Evolutionary conservation across 805 yeast species (phyloP).

Genomic region (Brettanomyces nanus): DNA sequence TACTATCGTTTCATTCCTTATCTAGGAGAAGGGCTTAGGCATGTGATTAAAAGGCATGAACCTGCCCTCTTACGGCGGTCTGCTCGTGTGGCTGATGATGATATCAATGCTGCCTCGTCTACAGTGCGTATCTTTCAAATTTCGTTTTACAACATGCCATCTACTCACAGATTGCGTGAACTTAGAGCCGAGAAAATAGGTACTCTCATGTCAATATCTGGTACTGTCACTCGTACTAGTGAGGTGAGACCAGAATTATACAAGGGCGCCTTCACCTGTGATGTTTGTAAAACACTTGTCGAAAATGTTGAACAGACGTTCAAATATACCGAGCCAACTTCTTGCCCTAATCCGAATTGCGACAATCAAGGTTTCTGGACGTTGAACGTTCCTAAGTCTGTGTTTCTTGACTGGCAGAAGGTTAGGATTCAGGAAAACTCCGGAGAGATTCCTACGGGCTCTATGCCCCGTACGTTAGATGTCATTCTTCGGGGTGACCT

Average conservation of each 20-base stretch:
- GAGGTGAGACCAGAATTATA: conserved; percentile 94
- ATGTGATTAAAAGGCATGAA: conserved; percentile 63
- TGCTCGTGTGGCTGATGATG: conserved; percentile 27
- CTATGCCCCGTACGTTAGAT: conserved; percentile 96
- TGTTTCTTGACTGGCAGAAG: conserved; percentile 93
- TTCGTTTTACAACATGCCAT: conserved; percentile 79
- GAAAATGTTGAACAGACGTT: conserved; percentile 90
- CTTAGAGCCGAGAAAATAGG: conserved; percentile 87
- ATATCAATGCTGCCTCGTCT: conserved; percentile 33
- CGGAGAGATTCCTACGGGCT: conserved; percentile 95
- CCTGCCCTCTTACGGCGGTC: conserved; percentile 54
- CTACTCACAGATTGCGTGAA: conserved; percentile 79
- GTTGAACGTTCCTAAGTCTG: conserved; percentile 71
- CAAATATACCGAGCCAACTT: conserved; percentile 89
- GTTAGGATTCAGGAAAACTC: conserved; percentile 93
- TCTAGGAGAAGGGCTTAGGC: conserved; percentile 63
- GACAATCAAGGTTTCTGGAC: conserved; percentile 84
- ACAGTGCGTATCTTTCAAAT: conserved; percentile 80
- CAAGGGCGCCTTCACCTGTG: conserved; percentile 84
- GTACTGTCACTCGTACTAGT: conserved; percentile 92
- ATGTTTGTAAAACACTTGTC: conserved; percentile 73
- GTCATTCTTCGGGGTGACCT: conserved; percentile 88
- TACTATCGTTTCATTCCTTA: conserved; percentile 90
- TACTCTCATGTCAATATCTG: conserved; percentile 72
- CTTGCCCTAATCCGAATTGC: conserved; percentile 84